Base-by-base conservation (phyloP, 495 filamentous ascomycete species). In the Pseudevernia furfuracea region DNA sequence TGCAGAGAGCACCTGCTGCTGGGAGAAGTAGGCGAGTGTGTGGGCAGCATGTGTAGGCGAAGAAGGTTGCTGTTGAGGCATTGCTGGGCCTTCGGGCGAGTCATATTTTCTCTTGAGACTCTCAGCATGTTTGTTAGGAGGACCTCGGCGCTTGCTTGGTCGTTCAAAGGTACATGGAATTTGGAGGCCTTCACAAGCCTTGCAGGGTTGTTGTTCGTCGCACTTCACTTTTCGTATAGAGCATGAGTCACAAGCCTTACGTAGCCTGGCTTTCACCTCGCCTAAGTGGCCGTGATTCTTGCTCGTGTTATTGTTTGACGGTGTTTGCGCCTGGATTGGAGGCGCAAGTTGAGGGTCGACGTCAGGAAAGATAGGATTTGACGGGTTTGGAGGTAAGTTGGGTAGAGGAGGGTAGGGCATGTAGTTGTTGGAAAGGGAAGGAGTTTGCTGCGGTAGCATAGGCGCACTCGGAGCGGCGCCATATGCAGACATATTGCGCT, bases 221-320 rank as follows among this genome's bases (percentile, higher is more conserved):
- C 91, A 96, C 89, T 93, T 94, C 36, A 94, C 89, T 71, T 94
- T 94, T 39, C 90, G 85, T 68, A 87, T 84, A 69, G 87, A 91
- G 74, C 90, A 94, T 76, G 87, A 87, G 74, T 94, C 90, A 73
- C 90, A 94, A 28, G 90, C 90, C 71, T 90, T 89, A 53, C 87
- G 85, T 61, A 92, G 77, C 61, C 90, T 78, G 52, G 62, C 62
- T 43, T 64, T 64, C 23, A 17, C 46, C 28, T 53, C 55, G 25
- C 56, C 55, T 19, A 44, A 34, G 8, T 53, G 41, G 19, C 46
- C 62, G 6, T 49, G 55, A 32, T 59, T 64, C 23, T 56, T 36
- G 43, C 57, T 53, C 36, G 57, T 41, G 9, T 41, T 39, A n/a
- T 39, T 59, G 25, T 59, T 59, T n/a, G 56, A 59, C n/a, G 55